Conservation (phyloP, 192 early-diverging fungal genomes). For the Backusella tuberculispora region DNA sequence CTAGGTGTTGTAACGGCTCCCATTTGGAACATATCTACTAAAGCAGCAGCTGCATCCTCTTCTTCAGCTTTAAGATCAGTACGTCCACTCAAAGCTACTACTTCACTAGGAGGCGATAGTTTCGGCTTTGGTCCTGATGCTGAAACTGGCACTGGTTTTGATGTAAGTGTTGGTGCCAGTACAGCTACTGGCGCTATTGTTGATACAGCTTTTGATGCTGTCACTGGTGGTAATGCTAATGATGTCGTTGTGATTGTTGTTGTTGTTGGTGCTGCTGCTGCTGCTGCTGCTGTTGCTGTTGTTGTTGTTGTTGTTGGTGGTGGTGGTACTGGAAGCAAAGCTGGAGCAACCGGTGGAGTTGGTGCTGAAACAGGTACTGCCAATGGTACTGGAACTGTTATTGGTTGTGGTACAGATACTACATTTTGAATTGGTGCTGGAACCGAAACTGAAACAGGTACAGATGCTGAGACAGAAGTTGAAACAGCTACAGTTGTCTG, state of each 20-base stretch:
- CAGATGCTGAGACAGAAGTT: not conserved
- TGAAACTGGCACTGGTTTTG: not conserved
- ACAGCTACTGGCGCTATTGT: not conserved
- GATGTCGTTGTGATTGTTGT: not conserved
- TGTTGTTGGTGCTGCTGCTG: not conserved
- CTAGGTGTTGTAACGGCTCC: constrained; percentile 15
- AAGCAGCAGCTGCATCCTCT: constrained; percentile 47
- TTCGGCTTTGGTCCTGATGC: not conserved
- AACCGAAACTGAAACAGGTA: not conserved
- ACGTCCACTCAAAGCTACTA: constrained; percentile 6
- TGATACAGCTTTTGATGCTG: not conserved
- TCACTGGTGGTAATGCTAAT: not conserved
- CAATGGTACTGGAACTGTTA: not conserved
- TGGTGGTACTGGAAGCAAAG: not conserved
- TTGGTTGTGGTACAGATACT: not conserved
- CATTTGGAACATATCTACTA: constrained; percentile 47
- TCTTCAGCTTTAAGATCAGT: constrained; percentile 37
- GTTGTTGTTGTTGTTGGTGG: not conserved
- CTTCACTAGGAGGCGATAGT: not conserved
- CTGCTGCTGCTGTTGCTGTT: not conserved
- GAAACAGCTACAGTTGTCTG: not conserved
- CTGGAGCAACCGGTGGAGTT: not conserved
- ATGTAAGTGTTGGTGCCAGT: not conserved
- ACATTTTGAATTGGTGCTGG: not conserved
- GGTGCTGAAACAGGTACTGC: not conserved